Evolutionary conservation across 305 asterid species (phyloP).

Genomic region (Rubia peregrina): DNA sequence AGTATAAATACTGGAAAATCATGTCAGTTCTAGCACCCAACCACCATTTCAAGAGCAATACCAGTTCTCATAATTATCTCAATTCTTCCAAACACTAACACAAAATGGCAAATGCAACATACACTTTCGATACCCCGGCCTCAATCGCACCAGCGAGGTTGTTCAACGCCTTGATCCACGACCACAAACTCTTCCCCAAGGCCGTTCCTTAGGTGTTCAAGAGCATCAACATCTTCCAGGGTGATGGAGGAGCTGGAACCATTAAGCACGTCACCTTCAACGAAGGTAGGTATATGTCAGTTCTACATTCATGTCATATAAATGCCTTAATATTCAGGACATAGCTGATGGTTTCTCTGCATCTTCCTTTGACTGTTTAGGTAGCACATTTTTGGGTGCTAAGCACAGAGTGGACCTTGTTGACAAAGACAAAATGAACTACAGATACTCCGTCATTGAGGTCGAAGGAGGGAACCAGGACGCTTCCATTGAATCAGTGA

Average conservation of each 20-base stretch:
- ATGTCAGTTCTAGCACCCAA: neutral
- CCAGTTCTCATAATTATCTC: neutral
- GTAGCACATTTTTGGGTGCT: neutral
- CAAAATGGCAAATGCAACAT: neutral
- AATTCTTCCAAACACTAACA: neutral
- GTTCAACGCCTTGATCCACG: slow-evolving; percentile 43
- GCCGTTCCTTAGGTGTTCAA: slow-evolving; percentile 22
- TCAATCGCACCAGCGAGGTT: slow-evolving; percentile 30
- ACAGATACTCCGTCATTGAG: slow-evolving; percentile 36
- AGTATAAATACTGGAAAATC: neutral
- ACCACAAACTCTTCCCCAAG: slow-evolving; percentile 30
- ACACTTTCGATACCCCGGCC: neutral
- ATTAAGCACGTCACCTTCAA: slow-evolving; percentile 24
- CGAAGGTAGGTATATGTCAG: slow-evolving; percentile 13
- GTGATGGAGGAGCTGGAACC: slow-evolving; percentile 33
- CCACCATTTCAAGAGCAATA: too few relatives aligned
- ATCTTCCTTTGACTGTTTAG: neutral
- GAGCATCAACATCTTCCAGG: slow-evolving; percentile 22
- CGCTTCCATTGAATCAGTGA: slow-evolving; percentile 21
- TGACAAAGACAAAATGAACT: slow-evolving; percentile 30
- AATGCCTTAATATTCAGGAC: neutral
- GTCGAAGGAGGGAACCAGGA: slow-evolving; percentile 26
- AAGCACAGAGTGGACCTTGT: slow-evolving; percentile 13
- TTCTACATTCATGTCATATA: neutral
- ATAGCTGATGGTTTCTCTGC: neutral